phyloP scores from a whole-genome alignment of 192 early-diverging fungal genomes.

The Coemansia javaensis region DNA sequence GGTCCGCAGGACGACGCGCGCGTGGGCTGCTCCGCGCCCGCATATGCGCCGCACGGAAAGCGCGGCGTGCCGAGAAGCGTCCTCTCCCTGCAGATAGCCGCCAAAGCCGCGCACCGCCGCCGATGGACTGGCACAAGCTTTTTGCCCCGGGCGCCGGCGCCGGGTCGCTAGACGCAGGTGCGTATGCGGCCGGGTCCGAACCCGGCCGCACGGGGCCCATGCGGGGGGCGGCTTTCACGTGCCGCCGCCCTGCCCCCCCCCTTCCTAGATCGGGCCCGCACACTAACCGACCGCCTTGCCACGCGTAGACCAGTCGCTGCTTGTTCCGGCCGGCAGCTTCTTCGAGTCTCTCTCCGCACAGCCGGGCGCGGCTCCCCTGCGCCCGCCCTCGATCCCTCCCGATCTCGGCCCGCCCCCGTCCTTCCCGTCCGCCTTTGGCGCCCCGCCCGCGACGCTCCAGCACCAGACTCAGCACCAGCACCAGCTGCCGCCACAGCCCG shows the following conservation, averaged over 20 bases:
- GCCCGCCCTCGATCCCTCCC: slow-evolving; percentile 42
- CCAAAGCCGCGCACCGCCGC: background rate
- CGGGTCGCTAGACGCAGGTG: slow-evolving; percentile 38
- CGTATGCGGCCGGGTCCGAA: slow-evolving; percentile 6
- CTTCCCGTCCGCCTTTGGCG: no score
- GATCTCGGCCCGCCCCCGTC: slow-evolving; percentile 43
- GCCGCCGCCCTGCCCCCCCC: no score
- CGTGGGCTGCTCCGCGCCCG: no score
- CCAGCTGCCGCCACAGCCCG: background rate
- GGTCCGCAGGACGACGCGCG: no score
- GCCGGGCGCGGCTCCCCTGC: slow-evolving; percentile 14
- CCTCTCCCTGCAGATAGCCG: background rate
- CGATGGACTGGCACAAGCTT: slow-evolving; percentile 46
- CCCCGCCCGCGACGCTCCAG: no score
- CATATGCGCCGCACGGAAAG: background rate
- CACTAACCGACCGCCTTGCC: no score
- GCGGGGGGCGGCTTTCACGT: no score
- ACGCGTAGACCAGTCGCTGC: slow-evolving; percentile 40
- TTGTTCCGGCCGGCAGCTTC: slow-evolving; percentile 31
- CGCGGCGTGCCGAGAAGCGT: no score
- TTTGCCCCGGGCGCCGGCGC: slow-evolving; percentile 30
- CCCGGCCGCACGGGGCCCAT: no score
- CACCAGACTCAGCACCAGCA: no score
- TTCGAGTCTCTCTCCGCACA: slow-evolving; percentile 28
- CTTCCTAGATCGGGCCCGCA: no score